These are phyloP conservation scores for Quercus alba DNA, from an alignment of 306 rosid species.

Conservation along the genomic window DNA sequence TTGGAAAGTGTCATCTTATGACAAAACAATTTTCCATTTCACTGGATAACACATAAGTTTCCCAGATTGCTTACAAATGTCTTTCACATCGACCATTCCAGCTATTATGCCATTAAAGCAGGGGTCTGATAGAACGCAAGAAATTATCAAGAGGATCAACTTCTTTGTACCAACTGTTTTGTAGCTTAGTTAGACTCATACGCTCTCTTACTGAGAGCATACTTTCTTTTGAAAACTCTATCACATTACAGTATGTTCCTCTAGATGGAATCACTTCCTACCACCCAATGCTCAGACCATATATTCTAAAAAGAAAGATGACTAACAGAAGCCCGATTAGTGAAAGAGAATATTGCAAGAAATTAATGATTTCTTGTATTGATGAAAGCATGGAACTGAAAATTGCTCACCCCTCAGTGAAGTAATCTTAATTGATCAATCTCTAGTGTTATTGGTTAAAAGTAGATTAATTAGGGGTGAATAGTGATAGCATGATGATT, in stretches of 20 bases:
- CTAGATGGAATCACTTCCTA: too few relatives aligned
- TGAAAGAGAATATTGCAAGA: background rate
- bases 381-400: background rate
- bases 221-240: background rate
- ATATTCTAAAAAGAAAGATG: background rate
- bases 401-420: background rate
- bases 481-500: background rate
- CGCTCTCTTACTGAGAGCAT: background rate
- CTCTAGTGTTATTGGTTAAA: background rate
- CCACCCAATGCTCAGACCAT: background rate
- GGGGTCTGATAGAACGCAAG: background rate
- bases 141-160: background rate
- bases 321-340: background rate
- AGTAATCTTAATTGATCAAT: background rate
- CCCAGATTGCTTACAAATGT: background rate
- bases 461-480: background rate
- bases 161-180: background rate
- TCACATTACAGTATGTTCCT: background rate
- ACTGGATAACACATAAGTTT: background rate
- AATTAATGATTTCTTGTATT: background rate
- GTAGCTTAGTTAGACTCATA: background rate
- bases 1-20: background rate
- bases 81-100: background rate
- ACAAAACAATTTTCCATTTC: background rate
- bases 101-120: background rate